phyloP scores from a whole-genome alignment of 768 basidiomycete genomes.

The Mrakia gelida region DNA sequence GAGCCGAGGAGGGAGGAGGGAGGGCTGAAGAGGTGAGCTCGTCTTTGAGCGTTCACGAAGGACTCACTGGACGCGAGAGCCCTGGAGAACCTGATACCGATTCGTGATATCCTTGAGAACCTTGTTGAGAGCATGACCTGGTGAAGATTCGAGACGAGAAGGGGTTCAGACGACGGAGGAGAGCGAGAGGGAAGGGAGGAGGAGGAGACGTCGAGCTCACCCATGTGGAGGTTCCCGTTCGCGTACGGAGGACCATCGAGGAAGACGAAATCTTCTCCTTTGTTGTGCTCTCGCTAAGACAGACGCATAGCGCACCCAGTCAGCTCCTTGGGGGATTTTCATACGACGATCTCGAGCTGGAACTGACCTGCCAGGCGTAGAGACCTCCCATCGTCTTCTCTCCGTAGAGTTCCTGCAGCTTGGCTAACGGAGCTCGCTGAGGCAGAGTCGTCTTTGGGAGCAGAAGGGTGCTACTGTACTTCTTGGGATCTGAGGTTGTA shows the following conservation, averaged over 20 bases:
- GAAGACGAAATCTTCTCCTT: slow-evolving; percentile 60
- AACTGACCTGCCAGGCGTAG: slow-evolving; percentile 55
- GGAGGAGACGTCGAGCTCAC: slow-evolving; percentile 47
- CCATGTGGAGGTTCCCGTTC: slow-evolving; percentile 93
- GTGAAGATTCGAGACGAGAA: neutral
- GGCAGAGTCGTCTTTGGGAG: slow-evolving; percentile 80
- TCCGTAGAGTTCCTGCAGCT: slow-evolving; percentile 58
- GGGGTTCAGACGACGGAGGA: no score
- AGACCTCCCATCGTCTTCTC: slow-evolving; percentile 65
- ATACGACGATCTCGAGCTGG: neutral
- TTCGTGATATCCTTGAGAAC: slow-evolving; percentile 94
- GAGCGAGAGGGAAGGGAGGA: no score
- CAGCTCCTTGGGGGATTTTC: neutral
- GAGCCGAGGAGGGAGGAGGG: neutral
- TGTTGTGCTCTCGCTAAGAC: slow-evolving; percentile 12
- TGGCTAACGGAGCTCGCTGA: slow-evolving; percentile 58
- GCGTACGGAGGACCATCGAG: slow-evolving; percentile 98
- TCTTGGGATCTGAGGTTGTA: slow-evolving; percentile 36
- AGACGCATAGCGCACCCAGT: neutral
- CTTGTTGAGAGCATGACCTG: slow-evolving; percentile 94
- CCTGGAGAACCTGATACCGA: slow-evolving; percentile 73
- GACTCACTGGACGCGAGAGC: slow-evolving; percentile 75
- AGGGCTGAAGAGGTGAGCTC: neutral
- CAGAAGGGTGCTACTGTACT: slow-evolving; percentile 61
- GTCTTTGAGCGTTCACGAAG: neutral